Base-by-base conservation (phyloP, 192 early-diverging fungal genomes). In the Paraglomus brasilianum region DNA sequence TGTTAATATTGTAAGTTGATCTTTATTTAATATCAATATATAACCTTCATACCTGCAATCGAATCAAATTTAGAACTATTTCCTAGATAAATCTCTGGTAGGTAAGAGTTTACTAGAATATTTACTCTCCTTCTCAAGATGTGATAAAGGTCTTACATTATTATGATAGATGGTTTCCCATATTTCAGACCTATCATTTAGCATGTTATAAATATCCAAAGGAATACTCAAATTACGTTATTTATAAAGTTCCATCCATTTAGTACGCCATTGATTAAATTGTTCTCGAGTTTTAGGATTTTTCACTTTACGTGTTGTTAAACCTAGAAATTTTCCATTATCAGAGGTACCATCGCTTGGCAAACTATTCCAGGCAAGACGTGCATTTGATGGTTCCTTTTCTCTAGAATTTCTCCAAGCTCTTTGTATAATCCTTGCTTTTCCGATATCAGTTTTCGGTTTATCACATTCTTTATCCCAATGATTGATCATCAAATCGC, bases 381-480 rank as follows among this genome's bases (percentile, higher is more conserved):
- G 6, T 52, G 50, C 50, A 9, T 9, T 9, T 5, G 50, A 52
- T 52, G 6, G 7, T 5, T 5, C 6, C 15, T 15, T 52, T 9
- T 52, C 24, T 15, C 24, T 52, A 15, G 6, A 46, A 63, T 46
- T 46, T 63, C 45, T 44, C 42, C 22, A 63, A 63, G 61, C 61
- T 46, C 13, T 63, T 63, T 63, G 44, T 46, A 63, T 63, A 63
- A 63, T 63, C 30, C 61, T 63, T 63, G 61, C 57, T 46, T 63
- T 44, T 63, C 44, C 11, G 24, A 46, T 5, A 46, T 46, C 17
- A 46, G 61, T 46, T 6, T 63, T 63, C 0, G 22, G 61, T 63
- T 63, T 63, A 63, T 63, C 44, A 46, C 61, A 47, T 19, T 63
- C 22, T 46, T 62, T 43, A 63, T 63, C 13, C 45, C 61, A 62